These are phyloP conservation scores for Podospora comata DNA, from an alignment of 495 filamentous ascomycete genomes.

Conservation along the genomic window DNA sequence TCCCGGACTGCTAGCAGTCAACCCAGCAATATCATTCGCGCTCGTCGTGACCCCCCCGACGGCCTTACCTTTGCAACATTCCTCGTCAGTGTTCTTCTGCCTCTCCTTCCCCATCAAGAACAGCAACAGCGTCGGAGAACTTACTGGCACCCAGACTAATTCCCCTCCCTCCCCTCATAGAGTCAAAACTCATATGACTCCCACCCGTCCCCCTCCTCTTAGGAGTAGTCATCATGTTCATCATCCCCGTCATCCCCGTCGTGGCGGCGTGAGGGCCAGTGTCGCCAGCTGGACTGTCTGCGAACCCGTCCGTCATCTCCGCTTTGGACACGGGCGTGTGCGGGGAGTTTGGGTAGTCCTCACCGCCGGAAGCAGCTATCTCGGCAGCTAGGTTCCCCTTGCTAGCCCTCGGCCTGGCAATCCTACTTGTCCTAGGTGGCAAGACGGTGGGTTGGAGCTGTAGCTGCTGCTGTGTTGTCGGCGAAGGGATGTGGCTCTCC, in stretches of 20 bases:
- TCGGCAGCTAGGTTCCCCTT: background rate
- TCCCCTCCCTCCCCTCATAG: conserved; percentile 30
- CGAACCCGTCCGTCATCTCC: background rate
- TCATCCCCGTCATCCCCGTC: background rate
- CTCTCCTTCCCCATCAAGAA: background rate
- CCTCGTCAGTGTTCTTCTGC: background rate
- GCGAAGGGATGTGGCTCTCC: conserved; percentile 15
- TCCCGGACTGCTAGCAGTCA: background rate
- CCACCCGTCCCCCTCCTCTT: conserved; percentile 22
- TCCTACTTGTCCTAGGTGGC: background rate
- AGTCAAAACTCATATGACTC: conserved; percentile 27
- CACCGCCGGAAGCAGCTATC: background rate
- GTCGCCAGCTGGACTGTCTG: background rate
- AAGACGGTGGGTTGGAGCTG: background rate
- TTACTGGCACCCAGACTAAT: conserved; percentile 37
- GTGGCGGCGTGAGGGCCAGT: background rate
- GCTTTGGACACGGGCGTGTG: background rate
- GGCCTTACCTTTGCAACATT: conserved; percentile 15
- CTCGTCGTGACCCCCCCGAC: conserved; percentile 26
- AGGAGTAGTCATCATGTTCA: conserved; percentile 5
- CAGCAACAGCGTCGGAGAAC: conserved; percentile 10
- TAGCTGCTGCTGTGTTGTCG: background rate
- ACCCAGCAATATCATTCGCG: conserved; percentile 7
- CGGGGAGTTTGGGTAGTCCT: background rate
- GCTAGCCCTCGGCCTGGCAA: background rate